Base-by-base conservation (phyloP, 2,329 filamentous ascomycete species). In the Monosporascus ibericus region DNA sequence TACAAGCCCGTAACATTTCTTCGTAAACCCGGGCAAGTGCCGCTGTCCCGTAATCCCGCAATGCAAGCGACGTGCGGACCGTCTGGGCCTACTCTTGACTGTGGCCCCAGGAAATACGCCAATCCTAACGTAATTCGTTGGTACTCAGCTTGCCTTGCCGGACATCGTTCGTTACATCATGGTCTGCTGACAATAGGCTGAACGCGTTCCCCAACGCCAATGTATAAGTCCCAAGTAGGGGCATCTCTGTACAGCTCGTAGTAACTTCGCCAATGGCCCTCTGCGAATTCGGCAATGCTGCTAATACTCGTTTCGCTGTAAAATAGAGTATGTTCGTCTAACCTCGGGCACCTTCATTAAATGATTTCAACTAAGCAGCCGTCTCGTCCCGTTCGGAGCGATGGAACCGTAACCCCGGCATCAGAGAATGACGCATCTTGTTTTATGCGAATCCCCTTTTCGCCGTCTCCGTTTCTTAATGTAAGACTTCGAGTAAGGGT, bases 391-490 rank as follows among this genome's bases (percentile, higher is more conserved):
- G 9, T 25, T 17, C n/a, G 17, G 24, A 17, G 42, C 38, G 9
- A 40, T 46, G 22, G 11, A 46, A 30, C n/a, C 49, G 15, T 37
- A 27, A 20, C 27, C 39, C 36, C 34, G n/a, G 9, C 42, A 50
- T 72, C 61, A 78, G 42, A 78, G 63, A 49, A 78, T 75, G 14
- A 70, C 66, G 53, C 76, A 78, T 56, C 66, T 69, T 3, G 68
- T 68, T 24, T 71, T 68, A 47, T 69, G 63, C 27, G 58, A 53
- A 15, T 60, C 61, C 49, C 54, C 62, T 50, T 61, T 65, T 40
- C 65, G 62, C 50, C 65, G 64, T 51, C 65, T 65, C 46, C 63
- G 63, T 48, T 68, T 69, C 48, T 63, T 67, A 40, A 68, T 65
- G 22, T 65, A 63, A 54, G 53, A 63, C 58, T 56, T 67, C 60